Evolutionary conservation across 306 rosid genomes (phyloP).

Genomic region (Sindora glabra): DNA sequence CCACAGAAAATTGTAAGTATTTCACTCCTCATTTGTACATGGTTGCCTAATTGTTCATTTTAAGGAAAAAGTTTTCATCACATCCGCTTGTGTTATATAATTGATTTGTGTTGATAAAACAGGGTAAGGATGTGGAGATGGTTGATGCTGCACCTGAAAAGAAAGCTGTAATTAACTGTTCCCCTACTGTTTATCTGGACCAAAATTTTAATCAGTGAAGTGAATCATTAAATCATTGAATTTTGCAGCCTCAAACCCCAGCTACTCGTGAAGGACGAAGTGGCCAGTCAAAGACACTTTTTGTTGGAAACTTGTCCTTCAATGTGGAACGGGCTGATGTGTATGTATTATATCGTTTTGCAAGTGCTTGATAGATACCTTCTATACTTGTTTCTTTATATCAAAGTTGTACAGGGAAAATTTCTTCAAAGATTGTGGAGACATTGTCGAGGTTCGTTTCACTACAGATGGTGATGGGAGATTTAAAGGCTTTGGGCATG

Average conservation of each 20-base stretch:
- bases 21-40: not conserved
- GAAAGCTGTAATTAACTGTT: constrained; percentile 29
- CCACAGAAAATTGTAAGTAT: constrained; percentile 40
- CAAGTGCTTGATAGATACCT: not conserved
- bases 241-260: constrained; percentile 65
- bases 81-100: not conserved
- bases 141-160: constrained; percentile 43
- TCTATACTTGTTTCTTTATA: not conserved
- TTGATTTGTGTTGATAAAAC: not conserved
- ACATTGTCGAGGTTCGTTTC: constrained; percentile 64
- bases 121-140: constrained; percentile 65
- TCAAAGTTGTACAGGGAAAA: constrained; percentile 32
- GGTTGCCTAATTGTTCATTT: not conserved
- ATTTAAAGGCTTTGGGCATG: constrained; percentile 79
- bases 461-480: constrained; percentile 32
- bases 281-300: constrained; percentile 47
- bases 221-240: too few species aligned
- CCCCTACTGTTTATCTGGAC: not conserved
- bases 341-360: constrained; percentile 31
- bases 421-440: constrained; percentile 66
- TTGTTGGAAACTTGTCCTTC: constrained; percentile 63
- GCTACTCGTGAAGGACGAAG: constrained; percentile 27
- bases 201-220: too few species aligned
- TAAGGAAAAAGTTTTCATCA: not conserved
- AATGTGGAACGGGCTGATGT: constrained; percentile 41